Evolutionary conservation across 352 stramenopile species (phyloP).

Genomic region (Phytophthora ramorum): DNA sequence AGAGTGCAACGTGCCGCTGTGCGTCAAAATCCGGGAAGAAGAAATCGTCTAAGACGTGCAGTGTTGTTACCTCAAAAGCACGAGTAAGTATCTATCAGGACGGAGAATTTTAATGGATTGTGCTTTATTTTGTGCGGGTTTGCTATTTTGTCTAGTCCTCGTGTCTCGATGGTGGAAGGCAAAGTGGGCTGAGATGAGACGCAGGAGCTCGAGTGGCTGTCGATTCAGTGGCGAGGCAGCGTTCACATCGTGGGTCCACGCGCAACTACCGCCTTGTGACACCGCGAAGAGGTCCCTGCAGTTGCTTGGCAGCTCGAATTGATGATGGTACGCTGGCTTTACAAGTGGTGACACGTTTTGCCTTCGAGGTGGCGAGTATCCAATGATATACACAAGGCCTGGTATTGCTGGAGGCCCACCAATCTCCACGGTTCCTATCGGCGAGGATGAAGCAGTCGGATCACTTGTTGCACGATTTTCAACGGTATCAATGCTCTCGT

Average conservation of each 20-base stretch:
- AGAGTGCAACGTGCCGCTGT: constrained; percentile 53
- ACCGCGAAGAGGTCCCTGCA: constrained; percentile 24
- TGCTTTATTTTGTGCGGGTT: constrained; percentile 2
- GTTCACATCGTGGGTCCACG: constrained; percentile 31
- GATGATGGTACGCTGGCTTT: background rate
- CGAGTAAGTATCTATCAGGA: constrained; percentile 25
- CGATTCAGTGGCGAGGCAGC: constrained; percentile 21
- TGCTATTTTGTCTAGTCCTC: background rate
- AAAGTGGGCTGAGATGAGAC: constrained; percentile 6
- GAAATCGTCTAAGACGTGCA: constrained; percentile 48
- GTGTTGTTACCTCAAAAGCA: background rate
- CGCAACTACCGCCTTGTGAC: constrained; percentile 1
- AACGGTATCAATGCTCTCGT: background rate
- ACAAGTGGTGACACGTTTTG: background rate
- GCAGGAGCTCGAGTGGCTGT: background rate
- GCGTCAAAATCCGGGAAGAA: constrained; percentile 48
- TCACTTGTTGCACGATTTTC: background rate
- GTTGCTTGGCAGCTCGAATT: constrained; percentile 23
- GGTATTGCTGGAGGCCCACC: background rate
- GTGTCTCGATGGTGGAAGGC: constrained; percentile 1
- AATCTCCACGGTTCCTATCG: background rate
- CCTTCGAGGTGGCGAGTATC: background rate
- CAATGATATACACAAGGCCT: background rate
- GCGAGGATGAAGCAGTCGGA: background rate
- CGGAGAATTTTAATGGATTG: constrained; percentile 13